phyloP scores from a whole-genome alignment of 2,329 filamentous ascomycete species.

The Teratosphaeria pseudoeucalypti region DNA sequence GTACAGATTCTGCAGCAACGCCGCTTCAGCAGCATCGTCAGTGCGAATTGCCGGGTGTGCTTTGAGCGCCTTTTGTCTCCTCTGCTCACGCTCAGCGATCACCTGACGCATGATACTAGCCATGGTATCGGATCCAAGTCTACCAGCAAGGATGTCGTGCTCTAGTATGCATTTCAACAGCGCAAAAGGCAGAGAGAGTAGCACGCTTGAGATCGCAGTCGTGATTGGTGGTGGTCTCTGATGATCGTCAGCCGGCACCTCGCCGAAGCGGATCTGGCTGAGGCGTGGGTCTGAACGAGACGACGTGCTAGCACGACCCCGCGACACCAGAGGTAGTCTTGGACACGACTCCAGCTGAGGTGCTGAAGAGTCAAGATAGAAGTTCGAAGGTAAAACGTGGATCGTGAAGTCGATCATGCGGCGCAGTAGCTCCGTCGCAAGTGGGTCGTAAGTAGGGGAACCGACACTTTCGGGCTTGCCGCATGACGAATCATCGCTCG shows the following conservation, averaged over 20 bases:
- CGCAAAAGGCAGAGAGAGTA: slow-evolving; percentile 60
- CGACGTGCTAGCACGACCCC: slow-evolving; percentile 22
- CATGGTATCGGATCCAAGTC: slow-evolving; percentile 30
- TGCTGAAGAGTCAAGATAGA: slow-evolving; percentile 46
- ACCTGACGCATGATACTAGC: slow-evolving; percentile 32
- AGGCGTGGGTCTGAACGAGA: slow-evolving; percentile 43
- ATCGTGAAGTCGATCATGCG: slow-evolving; percentile 50
- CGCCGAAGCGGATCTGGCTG: slow-evolving; percentile 61
- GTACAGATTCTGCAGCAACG: slow-evolving; percentile 17
- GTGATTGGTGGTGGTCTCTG: slow-evolving; percentile 29
- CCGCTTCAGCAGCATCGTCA: slow-evolving; percentile 4
- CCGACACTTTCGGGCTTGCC: slow-evolving; percentile 12
- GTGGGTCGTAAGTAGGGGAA: slow-evolving; percentile 40
- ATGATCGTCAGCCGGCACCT: slow-evolving; percentile 40
- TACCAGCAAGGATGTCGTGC: slow-evolving; percentile 43
- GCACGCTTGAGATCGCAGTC: slow-evolving; percentile 51
- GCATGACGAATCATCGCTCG: slow-evolving; percentile 18
- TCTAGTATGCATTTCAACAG: slow-evolving; percentile 57
- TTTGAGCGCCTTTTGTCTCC: slow-evolving; percentile 20
- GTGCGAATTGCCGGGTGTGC: slow-evolving; percentile 7
- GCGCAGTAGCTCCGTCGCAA: slow-evolving; percentile 45
- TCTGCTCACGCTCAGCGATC: slow-evolving; percentile 33
- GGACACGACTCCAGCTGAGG: slow-evolving; percentile 39
- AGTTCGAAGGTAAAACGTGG: slow-evolving; percentile 49
- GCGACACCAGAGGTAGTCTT: slow-evolving; percentile 29